These are phyloP conservation scores for Trichothecium sympodiale DNA, from an alignment of 2,329 filamentous ascomycete species.

Conservation along the genomic window DNA sequence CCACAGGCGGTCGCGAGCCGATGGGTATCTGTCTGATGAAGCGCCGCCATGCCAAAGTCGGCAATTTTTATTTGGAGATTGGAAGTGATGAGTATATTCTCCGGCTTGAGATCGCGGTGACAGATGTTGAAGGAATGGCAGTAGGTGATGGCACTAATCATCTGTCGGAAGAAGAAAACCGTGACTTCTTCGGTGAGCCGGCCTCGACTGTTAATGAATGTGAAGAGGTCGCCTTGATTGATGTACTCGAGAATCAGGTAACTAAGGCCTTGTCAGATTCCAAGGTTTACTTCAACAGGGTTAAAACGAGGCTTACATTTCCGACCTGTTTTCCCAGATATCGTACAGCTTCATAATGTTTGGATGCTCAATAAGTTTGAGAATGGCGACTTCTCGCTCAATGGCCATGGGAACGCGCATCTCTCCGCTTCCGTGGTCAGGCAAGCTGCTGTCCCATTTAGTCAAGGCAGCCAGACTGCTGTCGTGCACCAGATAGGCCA, in stretches of 20 bases:
- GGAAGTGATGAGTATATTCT: constrained; percentile 56
- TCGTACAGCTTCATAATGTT: constrained; percentile 93
- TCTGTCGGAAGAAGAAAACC: constrained; percentile 80
- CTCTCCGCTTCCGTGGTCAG: constrained; percentile 45
- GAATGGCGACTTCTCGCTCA: constrained; percentile 89
- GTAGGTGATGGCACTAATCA: constrained; percentile 84
- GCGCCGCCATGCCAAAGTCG: constrained; percentile 94
- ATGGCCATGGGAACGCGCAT: constrained; percentile 76
- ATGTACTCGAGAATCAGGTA: constrained; percentile 94
- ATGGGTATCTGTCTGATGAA: constrained; percentile 69
- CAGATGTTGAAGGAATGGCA: constrained; percentile 93
- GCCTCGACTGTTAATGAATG: constrained; percentile 67
- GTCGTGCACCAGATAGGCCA: constrained; percentile 69
- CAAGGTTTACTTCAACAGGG: not conserved
- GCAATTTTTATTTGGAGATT: constrained; percentile 79
- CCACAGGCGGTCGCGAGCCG: constrained; percentile 84
- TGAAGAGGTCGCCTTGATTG: constrained; percentile 68
- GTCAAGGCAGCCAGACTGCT: constrained; percentile 79
- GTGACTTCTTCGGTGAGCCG: constrained; percentile 70
- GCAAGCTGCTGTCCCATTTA: constrained; percentile 51
- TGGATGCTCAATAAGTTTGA: constrained; percentile 90
- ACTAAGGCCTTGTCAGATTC: constrained; percentile 31
- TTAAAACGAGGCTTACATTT: too few relatives aligned
- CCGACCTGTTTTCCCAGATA: constrained; percentile 93
- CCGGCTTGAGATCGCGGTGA: constrained; percentile 75